phyloP scores from a whole-genome alignment of 2,329 filamentous ascomycete genomes.

The Nigrospora osmanthi region DNA sequence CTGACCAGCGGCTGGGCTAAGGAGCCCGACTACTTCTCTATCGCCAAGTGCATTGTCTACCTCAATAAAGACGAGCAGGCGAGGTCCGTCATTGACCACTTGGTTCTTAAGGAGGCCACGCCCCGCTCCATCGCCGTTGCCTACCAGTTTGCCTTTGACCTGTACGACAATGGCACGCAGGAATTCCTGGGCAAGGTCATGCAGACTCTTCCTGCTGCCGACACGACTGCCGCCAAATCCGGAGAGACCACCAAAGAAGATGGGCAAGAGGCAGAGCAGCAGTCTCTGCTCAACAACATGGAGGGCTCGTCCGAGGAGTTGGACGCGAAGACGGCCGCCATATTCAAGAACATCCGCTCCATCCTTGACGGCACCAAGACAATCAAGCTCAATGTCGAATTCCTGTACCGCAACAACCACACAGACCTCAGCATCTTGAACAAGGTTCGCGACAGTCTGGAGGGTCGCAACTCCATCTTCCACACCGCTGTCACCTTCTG shows the following conservation, averaged over 20 bases:
- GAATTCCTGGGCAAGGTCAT: constrained; percentile 91
- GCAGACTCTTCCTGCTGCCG: constrained; percentile 60
- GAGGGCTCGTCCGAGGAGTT: constrained; percentile 19
- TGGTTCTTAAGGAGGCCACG: constrained; percentile 68
- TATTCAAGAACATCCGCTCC: constrained; percentile 55
- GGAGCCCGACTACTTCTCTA: constrained; percentile 89
- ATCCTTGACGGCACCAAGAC: constrained; percentile 85
- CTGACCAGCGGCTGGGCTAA: constrained; percentile 77
- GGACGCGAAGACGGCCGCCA: constrained; percentile 44
- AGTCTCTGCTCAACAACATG: constrained; percentile 41
- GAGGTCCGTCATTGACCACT: constrained; percentile 72
- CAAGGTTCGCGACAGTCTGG: constrained; percentile 91
- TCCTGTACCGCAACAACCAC: constrained; percentile 91
- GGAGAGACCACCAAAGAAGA: constrained; percentile 36
- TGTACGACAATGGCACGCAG: constrained; percentile 97
- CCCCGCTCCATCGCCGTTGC: constrained; percentile 74
- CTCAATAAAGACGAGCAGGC: constrained; percentile 88
- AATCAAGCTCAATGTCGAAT: constrained; percentile 91
- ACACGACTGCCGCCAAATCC: constrained; percentile 29
- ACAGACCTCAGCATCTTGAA: constrained; percentile 89
- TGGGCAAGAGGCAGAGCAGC: constrained; percentile 37
- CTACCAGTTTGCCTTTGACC: constrained; percentile 95
- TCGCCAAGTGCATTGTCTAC: constrained; percentile 96
- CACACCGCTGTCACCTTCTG: constrained; percentile 96
- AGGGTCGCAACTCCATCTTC: constrained; percentile 96